phyloP scores from a whole-genome alignment of 2,329 filamentous ascomycete genomes.

The Epichloe hybrida region DNA sequence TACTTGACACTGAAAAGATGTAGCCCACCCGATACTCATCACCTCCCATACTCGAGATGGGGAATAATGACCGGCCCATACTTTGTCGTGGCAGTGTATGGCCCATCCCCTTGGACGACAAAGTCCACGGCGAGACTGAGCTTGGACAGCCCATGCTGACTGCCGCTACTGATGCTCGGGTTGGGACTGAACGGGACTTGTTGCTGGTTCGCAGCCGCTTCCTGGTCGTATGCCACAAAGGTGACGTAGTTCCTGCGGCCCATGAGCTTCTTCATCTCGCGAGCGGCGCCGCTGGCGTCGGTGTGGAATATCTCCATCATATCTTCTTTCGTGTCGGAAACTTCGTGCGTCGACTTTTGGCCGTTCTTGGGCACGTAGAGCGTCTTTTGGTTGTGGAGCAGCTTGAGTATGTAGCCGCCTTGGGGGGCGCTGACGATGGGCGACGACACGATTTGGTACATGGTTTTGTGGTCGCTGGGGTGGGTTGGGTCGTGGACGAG shows the following conservation, averaged over 20 bases:
- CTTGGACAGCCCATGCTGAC: conserved; percentile 40
- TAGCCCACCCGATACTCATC: conserved; percentile 3
- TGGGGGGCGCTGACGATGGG: conserved; percentile 85
- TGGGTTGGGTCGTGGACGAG: conserved; percentile 87
- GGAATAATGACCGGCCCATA: conserved; percentile 95
- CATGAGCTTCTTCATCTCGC: conserved; percentile 88
- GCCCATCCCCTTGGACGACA: conserved; percentile 84
- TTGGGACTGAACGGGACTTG: conserved; percentile 25
- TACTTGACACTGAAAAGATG: too few relatives aligned
- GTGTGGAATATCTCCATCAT: conserved; percentile 99
- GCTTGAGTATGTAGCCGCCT: conserved; percentile 72
- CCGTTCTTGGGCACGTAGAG: conserved; percentile 88
- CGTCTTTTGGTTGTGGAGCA: conserved; percentile 89
- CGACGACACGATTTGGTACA: conserved; percentile 95
- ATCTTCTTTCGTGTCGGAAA: conserved; percentile 92
- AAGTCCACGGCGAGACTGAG: conserved; percentile 90
- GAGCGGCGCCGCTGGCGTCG: conserved; percentile 69
- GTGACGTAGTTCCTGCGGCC: conserved; percentile 84
- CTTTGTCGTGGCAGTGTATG: conserved; percentile 73
- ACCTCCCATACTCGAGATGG: conserved; percentile 57
- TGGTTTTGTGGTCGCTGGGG: conserved; percentile 91
- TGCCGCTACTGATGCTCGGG: conserved; percentile 20
- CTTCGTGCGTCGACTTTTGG: conserved; percentile 55
- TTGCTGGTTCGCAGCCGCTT: conserved; percentile 36
- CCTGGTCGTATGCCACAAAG: conserved; percentile 87